Evolutionary conservation across 2,329 filamentous ascomycete genomes (phyloP).

Genomic region (Trichoderma atroviride): DNA sequence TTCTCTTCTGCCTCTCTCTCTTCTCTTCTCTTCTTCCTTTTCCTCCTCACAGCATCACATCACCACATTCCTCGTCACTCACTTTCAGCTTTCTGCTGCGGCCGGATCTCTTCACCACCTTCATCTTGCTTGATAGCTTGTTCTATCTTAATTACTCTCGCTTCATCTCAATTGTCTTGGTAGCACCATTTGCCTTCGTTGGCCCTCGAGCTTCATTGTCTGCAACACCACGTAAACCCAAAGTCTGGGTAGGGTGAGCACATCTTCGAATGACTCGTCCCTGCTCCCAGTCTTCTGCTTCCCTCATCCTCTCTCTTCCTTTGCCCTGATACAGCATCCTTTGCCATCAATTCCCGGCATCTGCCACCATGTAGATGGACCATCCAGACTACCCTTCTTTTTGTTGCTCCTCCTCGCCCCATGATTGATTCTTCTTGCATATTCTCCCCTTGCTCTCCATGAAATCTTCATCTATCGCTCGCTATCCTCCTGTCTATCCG

Average conservation of each 20-base stretch:
- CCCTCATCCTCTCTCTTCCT: neutral
- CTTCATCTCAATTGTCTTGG: constrained; percentile 57
- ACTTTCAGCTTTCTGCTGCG: constrained; percentile 40
- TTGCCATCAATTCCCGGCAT: neutral
- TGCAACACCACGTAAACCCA: constrained; percentile 36
- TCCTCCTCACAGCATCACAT: constrained; percentile 54
- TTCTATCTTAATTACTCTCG: constrained; percentile 62
- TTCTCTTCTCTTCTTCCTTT: constrained; percentile 25
- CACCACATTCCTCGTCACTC: constrained; percentile 48
- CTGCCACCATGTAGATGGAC: neutral
- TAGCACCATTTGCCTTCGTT: constrained; percentile 49
- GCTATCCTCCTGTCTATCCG: neutral
- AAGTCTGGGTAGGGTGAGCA: constrained; percentile 37
- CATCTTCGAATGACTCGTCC: neutral
- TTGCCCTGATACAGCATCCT: neutral
- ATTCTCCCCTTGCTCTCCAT: neutral
- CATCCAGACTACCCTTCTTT: neutral
- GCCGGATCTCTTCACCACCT: constrained; percentile 40
- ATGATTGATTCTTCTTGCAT: neutral
- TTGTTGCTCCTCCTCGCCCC: neutral
- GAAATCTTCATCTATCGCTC: neutral
- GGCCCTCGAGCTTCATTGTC: constrained; percentile 38
- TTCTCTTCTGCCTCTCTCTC: constrained; percentile 23
- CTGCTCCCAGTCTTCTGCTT: neutral
- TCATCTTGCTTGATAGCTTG: constrained; percentile 63